These are phyloP conservation scores for Pythium sukuiense DNA, from an alignment of 352 stramenopile genomes.

Conservation along the genomic window DNA sequence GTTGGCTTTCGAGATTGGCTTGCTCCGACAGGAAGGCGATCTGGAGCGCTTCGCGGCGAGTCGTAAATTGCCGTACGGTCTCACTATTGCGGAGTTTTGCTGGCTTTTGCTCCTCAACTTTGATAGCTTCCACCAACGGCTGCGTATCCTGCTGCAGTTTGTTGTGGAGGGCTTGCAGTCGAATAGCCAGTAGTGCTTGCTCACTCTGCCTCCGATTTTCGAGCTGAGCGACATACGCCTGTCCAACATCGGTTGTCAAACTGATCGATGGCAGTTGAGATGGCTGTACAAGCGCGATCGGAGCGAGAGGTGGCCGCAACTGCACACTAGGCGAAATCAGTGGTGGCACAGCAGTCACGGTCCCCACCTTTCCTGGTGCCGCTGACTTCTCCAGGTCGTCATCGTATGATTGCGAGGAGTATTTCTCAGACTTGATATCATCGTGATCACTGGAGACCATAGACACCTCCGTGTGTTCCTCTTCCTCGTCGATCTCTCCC, in stretches of 20 bases:
- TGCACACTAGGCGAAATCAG: neutral
- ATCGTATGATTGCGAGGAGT: neutral
- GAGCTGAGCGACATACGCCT: constrained; percentile 43
- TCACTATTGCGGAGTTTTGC: neutral
- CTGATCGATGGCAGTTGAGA: neutral
- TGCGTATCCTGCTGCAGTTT: constrained; percentile 38
- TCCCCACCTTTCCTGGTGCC: neutral
- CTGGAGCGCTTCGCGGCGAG: constrained; percentile 36
- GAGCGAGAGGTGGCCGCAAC: neutral
- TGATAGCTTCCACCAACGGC: constrained; percentile 24
- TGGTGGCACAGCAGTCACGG: neutral
- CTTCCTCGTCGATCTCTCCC: neutral
- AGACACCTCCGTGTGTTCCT: neutral
- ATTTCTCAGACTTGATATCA: neutral
- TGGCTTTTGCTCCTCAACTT: neutral
- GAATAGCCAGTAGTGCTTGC: constrained; percentile 46
- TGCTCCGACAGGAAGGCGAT: constrained; percentile 54
- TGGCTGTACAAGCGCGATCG: neutral
- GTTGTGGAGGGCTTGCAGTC: constrained; percentile 40
- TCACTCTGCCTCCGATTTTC: constrained; percentile 54
- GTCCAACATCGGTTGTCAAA: constrained; percentile 17
- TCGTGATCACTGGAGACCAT: constrained; percentile 2
- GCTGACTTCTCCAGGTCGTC: neutral
- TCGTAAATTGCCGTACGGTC: constrained; percentile 18
- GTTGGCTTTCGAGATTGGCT: constrained; percentile 54